Evolutionary conservation across 108 stramenopile genomes (phyloP).

Genomic region (Hondaea fermentalgiana): DNA sequence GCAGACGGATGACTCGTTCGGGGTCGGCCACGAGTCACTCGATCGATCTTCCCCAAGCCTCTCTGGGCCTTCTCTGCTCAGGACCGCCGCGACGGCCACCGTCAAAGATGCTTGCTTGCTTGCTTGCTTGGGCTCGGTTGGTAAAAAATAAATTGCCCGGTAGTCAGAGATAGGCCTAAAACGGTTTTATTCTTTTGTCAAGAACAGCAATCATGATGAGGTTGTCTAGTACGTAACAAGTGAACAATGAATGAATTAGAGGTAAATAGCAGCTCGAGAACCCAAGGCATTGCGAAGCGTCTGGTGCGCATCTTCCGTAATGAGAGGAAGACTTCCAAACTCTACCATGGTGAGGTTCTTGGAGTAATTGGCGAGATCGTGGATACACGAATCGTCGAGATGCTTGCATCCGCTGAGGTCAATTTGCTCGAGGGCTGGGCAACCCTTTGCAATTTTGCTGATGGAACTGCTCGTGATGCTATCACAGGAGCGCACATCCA

Average conservation of each 20-base stretch:
- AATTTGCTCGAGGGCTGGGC: not conserved
- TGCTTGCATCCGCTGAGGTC: not conserved
- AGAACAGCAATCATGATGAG: too few relatives aligned
- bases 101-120: too few relatives aligned
- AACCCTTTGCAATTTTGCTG: not conserved
- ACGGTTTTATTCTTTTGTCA: too few relatives aligned
- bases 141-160: too few relatives aligned
- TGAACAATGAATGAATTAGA: not conserved
- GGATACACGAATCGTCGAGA: not conserved
- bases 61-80: too few relatives aligned
- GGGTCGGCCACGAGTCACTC: too few relatives aligned
- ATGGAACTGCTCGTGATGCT: not conserved
- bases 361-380: not conserved
- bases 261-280: not conserved
- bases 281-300: not conserved
- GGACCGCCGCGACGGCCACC: too few relatives aligned
- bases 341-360: constrained; percentile 1
- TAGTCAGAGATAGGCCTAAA: too few relatives aligned
- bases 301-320: not conserved
- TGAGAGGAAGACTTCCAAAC: not conserved
- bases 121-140: too few relatives aligned
- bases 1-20: too few relatives aligned
- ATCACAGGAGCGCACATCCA: constrained; percentile 5
- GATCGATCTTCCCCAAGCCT: too few relatives aligned
- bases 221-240: too few relatives aligned